Evolutionary conservation across 805 yeast species (phyloP).

Genomic region (Zygoascus bituminiphila): DNA sequence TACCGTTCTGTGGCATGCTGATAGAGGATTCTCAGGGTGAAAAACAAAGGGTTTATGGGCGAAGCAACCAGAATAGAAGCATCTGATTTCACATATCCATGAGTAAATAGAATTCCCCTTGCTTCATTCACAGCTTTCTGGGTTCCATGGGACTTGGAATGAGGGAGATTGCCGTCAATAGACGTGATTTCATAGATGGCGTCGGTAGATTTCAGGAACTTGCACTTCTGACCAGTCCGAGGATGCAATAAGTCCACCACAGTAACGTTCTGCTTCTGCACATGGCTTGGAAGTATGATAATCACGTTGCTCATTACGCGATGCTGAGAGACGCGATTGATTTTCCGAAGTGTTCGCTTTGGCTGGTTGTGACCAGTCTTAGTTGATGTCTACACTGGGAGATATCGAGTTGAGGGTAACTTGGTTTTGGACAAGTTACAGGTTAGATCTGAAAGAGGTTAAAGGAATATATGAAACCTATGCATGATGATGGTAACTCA

Average conservation of each 20-base stretch:
- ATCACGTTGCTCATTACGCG: background rate
- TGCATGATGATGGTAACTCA: too few species aligned
- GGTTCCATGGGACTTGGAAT: slow-evolving; percentile 8
- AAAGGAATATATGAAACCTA: too few species aligned
- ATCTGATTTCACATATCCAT: slow-evolving; percentile 14
- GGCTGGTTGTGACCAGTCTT: too few species aligned
- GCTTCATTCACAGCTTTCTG: slow-evolving; percentile 10
- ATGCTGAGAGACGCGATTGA: too few species aligned
- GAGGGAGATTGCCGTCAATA: slow-evolving; percentile 13
- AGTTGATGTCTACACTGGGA: too few species aligned
- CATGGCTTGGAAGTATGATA: background rate
- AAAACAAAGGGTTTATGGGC: slow-evolving; percentile 23
- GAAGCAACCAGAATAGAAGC: slow-evolving; percentile 20
- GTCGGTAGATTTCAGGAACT: slow-evolving; percentile 12
- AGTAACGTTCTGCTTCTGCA: background rate
- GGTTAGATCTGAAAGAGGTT: too few species aligned
- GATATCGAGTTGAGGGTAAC: too few species aligned
- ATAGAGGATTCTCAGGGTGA: slow-evolving; percentile 20
- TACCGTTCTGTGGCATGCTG: slow-evolving; percentile 10
- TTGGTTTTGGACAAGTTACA: too few species aligned
- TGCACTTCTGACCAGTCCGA: slow-evolving; percentile 14
- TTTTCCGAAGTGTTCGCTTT: too few species aligned
- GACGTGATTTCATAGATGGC: slow-evolving; percentile 19
- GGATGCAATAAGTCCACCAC: slow-evolving; percentile 20
- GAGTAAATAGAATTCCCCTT: slow-evolving; percentile 4